These are phyloP conservation scores for Termitomyces sp. DNA, from an alignment of 768 basidiomycete genomes.

Conservation along the genomic window DNA sequence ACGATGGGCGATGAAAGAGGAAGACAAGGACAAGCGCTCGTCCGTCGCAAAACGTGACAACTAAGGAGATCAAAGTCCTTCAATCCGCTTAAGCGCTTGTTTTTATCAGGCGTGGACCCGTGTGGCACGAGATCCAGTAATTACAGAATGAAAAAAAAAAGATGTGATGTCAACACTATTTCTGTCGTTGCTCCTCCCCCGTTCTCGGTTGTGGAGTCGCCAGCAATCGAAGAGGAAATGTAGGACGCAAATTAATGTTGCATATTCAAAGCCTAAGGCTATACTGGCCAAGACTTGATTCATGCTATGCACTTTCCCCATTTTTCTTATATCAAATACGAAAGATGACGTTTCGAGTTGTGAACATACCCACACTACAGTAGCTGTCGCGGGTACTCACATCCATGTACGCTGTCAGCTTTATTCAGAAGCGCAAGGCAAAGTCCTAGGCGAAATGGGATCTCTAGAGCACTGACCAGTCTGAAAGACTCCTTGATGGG, in stretches of 20 bases:
- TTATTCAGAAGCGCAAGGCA: background rate
- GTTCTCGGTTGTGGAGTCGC: background rate
- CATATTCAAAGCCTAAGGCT: background rate
- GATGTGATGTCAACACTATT: background rate
- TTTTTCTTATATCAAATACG: background rate
- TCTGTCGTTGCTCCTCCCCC: background rate
- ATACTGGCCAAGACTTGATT: background rate
- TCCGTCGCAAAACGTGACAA: constrained; percentile 20
- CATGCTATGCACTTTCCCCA: background rate
- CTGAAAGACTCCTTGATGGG: background rate
- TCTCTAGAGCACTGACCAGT: background rate
- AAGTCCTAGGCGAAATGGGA: background rate
- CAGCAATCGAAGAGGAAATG: background rate
- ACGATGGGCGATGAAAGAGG: constrained; percentile 9
- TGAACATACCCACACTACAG: background rate
- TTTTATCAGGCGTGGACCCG: background rate
- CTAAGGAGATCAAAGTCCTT: constrained; percentile 7
- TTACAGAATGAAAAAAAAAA: background rate
- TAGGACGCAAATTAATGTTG: background rate
- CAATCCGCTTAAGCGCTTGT: background rate
- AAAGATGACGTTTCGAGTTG: background rate
- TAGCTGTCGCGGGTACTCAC: background rate
- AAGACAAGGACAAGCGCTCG: constrained; percentile 10
- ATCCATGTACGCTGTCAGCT: background rate
- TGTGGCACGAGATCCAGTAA: background rate